Base-by-base conservation (phyloP, 192 early-diverging fungal species). In the Geranomyces michiganensis region DNA sequence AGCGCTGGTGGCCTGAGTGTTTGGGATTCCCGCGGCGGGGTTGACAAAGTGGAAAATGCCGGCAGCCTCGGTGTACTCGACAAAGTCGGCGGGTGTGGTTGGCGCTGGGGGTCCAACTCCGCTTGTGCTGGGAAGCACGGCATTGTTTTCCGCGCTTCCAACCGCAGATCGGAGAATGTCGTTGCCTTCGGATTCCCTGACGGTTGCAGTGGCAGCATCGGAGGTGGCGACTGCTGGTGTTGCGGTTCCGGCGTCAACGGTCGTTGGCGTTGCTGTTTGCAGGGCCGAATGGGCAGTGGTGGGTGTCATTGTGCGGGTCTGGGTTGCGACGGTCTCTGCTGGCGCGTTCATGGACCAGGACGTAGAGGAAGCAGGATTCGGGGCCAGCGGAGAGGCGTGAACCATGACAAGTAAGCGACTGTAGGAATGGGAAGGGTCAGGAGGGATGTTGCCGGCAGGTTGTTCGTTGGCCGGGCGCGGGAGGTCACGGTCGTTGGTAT, bases 21-120 rank as follows among this genome's bases (percentile, higher is more conserved):
- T 43, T 14, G 32, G 49, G n/a, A 56, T 58, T 30, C 71, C 71
- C n/a, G 8, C 0, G 29, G 65, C 47, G 3, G 62, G 71, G 43
- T 73, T 73, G 1, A 63, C 63, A 58, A 65, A 64, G 47, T 49
- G 21, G 48, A 22, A 55, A 29, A 43, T 17, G 31, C 56, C 55
- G 8, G 48, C n/a, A 41, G 51, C 31, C 29, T 68, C 66, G 13
- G 33, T 51, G 2, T 68, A 44, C 27, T 49, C 48, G 21, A 26
- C 29, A 36, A 49, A 55, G 14, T 68, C 49, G 19, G 47, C 49
- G 21, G 58, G 58, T 7, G 58, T 60, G 15, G 58, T 60, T 7
- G 58, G 58, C 24, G 58, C 51, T 53, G 58, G 27, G 9, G 29
- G 56, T 27, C 24, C 56, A 47, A 14, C 58, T 17, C 58, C 58